These are phyloP conservation scores for Clavulina sp. DNA, from an alignment of 768 basidiomycete genomes.

Conservation along the genomic window DNA sequence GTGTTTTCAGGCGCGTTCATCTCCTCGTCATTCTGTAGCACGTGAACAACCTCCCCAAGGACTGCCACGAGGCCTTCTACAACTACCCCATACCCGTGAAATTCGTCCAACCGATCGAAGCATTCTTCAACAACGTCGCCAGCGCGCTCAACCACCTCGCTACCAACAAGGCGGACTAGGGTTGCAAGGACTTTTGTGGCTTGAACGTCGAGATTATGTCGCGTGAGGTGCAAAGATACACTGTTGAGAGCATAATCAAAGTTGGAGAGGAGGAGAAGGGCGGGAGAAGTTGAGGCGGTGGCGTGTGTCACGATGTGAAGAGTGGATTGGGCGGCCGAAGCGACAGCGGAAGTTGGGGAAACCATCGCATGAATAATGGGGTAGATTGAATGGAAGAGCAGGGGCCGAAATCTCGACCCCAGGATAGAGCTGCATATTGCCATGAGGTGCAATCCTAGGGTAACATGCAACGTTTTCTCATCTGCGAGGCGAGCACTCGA, in stretches of 20 bases:
- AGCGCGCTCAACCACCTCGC: constrained; percentile 72
- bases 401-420: constrained; percentile 47
- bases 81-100: constrained; percentile 75
- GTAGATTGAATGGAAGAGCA: constrained; percentile 68
- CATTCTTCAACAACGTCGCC: constrained; percentile 94
- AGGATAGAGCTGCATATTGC: constrained; percentile 55
- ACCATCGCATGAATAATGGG: constrained; percentile 74
- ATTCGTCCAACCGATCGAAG: constrained; percentile 91
- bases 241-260: constrained; percentile 93
- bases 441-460: constrained; percentile 56
- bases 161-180: constrained; percentile 73
- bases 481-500: constrained; percentile 9
- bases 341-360: constrained; percentile 48
- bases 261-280: constrained; percentile 80
- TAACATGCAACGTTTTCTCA: constrained; percentile 52
- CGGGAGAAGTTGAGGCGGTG: constrained; percentile 75
- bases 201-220: constrained; percentile 66
- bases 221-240: constrained; percentile 65
- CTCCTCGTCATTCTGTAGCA: constrained; percentile 35
- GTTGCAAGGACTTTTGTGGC: constrained; percentile 78
- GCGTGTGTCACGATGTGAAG: constrained; percentile 52
- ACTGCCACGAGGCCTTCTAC: constrained; percentile 82
- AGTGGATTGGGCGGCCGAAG: constrained; percentile 57
- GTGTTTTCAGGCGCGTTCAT: constrained; percentile 10
- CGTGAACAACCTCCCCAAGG: constrained; percentile 65